Base-by-base conservation (phyloP, 208 protist genomes). In the Giardia duodenalis region DNA sequence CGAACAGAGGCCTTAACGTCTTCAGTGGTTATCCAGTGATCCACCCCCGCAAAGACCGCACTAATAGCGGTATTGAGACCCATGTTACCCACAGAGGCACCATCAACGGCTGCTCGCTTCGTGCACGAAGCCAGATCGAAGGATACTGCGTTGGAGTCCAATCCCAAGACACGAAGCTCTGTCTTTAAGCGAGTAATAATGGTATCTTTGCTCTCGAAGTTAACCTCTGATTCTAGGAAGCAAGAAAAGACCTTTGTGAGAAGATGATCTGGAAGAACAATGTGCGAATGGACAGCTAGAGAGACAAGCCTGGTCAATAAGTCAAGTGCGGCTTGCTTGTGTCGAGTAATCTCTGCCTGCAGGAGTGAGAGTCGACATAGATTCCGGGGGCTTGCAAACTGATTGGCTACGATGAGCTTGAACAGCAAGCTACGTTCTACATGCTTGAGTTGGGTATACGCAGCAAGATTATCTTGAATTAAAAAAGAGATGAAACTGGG, bases 1-100 rank as follows among this genome's bases (percentile, higher is more conserved):
- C 57, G 57, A 39, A 76, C 30, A 39, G 57, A 10, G 10, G 30
- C 30, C 57, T 76, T 76, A 10, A 76, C 10, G 57, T 76, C 57
- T 76, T 76, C 57, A 39, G 57, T 76, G 57, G 57, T 76, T 10
- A 76, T 76, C 57, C 57, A 76, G 30, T 76, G 57, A 76, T 76
- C 57, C 57, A 76, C 57, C 19, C 19, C 57, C 57, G 57, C 57
- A 30, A 76, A 30, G 10, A 30, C 57, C 57, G 57, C 19, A 76
- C 19, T 30, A 76, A 76, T 10, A 76, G 57, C 19, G 19, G 57
- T 30, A 30, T 10, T 76, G 10, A 30, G 10, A 76, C 57, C 10
- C 19, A 76, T 30, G 30, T 10, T 76, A 30, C 19, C 10, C 10
- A 10, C 57, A 10, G 10, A 10, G 57, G 19, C 57, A 30, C 57